Conservation (phyloP, 495 filamentous ascomycete species). For the Tricharina praecox region DNA sequence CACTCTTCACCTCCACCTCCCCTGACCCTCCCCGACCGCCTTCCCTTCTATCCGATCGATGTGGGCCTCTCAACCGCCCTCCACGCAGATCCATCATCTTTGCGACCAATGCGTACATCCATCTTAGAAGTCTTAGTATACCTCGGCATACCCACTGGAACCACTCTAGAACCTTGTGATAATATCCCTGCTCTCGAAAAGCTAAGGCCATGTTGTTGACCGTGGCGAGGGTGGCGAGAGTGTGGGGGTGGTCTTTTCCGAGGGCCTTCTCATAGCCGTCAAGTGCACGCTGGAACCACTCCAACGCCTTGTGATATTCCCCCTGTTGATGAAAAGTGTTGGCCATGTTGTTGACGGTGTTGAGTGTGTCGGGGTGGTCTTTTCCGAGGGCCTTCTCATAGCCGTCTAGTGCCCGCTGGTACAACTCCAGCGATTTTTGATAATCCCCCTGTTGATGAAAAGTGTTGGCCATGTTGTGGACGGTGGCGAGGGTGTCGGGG, state of each 20-base stretch:
- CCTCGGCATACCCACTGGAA: background rate
- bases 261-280: constrained; percentile 10
- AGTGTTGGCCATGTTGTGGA: constrained; percentile 8
- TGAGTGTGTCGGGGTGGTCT: constrained; percentile 17
- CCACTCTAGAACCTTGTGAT: background rate
- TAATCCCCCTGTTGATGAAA: constrained; percentile 4
- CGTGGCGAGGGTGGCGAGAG: constrained; percentile 10
- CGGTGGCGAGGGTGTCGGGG: constrained; percentile 14
- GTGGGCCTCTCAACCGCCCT: too few relatives aligned
- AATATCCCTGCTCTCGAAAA: background rate
- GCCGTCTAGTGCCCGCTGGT: constrained; percentile 7
- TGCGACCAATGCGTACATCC: too few relatives aligned
- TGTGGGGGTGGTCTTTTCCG: constrained; percentile 15
- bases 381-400: constrained; percentile 14
- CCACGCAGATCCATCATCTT: too few relatives aligned
- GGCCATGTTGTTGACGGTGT: constrained; percentile 8
- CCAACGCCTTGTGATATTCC: constrained; percentile 16
- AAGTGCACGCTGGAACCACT: constrained; percentile 16
- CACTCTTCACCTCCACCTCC: too few relatives aligned
- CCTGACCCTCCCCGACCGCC: too few relatives aligned
- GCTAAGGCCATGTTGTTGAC: constrained; percentile 10
- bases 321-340: constrained; percentile 10
- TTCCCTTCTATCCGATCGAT: too few relatives aligned
- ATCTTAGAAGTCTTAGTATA: too few relatives aligned
- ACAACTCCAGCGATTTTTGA: constrained; percentile 7